These are phyloP conservation scores for Alternaria viburni DNA, from an alignment of 2,329 filamentous ascomycete species.

Conservation along the genomic window DNA sequence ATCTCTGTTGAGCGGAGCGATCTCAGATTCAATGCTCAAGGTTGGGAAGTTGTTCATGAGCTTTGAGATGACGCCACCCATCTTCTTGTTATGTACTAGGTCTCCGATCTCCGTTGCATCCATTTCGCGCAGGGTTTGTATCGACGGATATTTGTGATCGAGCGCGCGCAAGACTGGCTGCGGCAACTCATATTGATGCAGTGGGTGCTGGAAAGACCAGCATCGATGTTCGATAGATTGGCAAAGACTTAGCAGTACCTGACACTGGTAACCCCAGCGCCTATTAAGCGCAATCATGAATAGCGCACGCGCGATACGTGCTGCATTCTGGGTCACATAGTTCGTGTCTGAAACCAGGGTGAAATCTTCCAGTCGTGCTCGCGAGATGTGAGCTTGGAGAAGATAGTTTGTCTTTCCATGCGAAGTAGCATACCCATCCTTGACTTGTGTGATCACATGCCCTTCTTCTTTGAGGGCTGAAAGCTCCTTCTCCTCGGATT, in stretches of 20 bases:
- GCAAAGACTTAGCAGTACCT: constrained; percentile 87
- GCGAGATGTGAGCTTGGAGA: constrained; percentile 91
- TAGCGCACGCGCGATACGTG: constrained; percentile 88
- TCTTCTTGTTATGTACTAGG: constrained; percentile 87
- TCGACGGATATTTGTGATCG: constrained; percentile 79
- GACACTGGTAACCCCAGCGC: constrained; percentile 93
- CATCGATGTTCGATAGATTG: constrained; percentile 97
- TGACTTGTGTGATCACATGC: constrained; percentile 75
- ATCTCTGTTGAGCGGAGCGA: constrained; percentile 92
- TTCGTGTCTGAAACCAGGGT: constrained; percentile 89
- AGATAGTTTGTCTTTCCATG: constrained; percentile 96
- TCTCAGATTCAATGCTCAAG: constrained; percentile 87
- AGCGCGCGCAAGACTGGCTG: constrained; percentile 82
- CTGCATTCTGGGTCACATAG: constrained; percentile 94
- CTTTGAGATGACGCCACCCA: constrained; percentile 81
- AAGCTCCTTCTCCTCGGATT: constrained; percentile 90
- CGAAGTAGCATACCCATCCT: constrained; percentile 68
- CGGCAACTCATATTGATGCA: constrained; percentile 92
- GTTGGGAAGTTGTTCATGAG: constrained; percentile 92
- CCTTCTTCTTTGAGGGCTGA: constrained; percentile 71
- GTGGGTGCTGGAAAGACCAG: constrained; percentile 93
- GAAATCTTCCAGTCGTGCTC: constrained; percentile 88
- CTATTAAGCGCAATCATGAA: constrained; percentile 98
- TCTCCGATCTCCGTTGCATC: constrained; percentile 87
- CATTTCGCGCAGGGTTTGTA: constrained; percentile 92